Percentiles rank a stretch among this genome's conserved stretches.
These are phyloP conservation scores for Lodderomyces oxycetoniae DNA, from an alignment of 1,139 yeast species.

Conservation along the genomic window DNA sequence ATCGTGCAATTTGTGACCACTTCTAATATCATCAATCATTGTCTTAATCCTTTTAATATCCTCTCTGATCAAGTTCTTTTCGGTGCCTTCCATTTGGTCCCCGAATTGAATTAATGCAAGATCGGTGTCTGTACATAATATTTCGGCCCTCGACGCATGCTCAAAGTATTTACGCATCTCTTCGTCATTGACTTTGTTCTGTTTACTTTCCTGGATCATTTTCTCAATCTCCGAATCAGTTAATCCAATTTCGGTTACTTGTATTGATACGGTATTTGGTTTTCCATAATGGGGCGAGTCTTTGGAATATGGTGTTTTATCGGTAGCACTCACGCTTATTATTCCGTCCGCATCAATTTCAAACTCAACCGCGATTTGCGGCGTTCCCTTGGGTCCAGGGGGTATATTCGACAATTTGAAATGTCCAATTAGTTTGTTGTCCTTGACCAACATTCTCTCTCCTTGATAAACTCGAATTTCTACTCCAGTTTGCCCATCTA, in stretches of 20 bases:
- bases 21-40: slow-evolving; percentile 46
- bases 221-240: slow-evolving; percentile 58
- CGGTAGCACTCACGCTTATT: slow-evolving; percentile 67
- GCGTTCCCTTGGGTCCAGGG: slow-evolving; percentile 68
- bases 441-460: slow-evolving; percentile 68
- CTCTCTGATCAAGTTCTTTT: slow-evolving; percentile 24
- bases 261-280: slow-evolving; percentile 49
- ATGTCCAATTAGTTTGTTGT: slow-evolving; percentile 68
- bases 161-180: slow-evolving; percentile 38
- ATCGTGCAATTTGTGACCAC: slow-evolving; percentile 26
- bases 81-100: slow-evolving; percentile 33
- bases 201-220: slow-evolving; percentile 50
- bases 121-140: slow-evolving; percentile 53
- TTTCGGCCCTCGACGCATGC: slow-evolving; percentile 51
- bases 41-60: slow-evolving; percentile 34
- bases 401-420: slow-evolving; percentile 67
- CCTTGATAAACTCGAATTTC: slow-evolving; percentile 78
- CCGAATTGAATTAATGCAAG: slow-evolving; percentile 46
- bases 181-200: slow-evolving; percentile 39
- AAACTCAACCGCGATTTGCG: slow-evolving; percentile 69
- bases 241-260: slow-evolving; percentile 65
- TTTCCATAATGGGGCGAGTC: slow-evolving; percentile 26
- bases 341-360: slow-evolving; percentile 83
- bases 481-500: slow-evolving; percentile 81
- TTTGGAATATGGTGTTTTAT: slow-evolving; percentile 50